Conservation (phyloP, 495 filamentous ascomycete genomes). For the Penicillium dipodomyicola region DNA sequence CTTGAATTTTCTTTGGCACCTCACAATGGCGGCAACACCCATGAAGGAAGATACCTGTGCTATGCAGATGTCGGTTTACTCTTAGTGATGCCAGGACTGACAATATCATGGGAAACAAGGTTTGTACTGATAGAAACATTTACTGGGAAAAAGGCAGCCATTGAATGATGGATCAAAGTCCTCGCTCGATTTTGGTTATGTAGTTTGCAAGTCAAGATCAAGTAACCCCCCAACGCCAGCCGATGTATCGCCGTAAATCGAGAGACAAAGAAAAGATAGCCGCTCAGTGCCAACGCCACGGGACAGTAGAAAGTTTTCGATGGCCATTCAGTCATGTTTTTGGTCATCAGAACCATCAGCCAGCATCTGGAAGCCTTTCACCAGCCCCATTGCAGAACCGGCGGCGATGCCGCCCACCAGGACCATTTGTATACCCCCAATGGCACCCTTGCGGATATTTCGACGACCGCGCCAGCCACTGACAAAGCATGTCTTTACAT, state of each 20-base stretch:
- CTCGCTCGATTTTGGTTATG: background rate
- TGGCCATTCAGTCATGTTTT: constrained; percentile 15
- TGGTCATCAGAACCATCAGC: constrained; percentile 23
- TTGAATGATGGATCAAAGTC: background rate
- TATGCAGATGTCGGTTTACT: background rate
- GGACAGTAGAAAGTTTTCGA: background rate
- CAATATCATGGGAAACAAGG: background rate
- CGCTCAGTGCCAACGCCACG: constrained; percentile 15
- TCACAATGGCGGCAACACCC: constrained; percentile 21
- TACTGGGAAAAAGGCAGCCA: background rate
- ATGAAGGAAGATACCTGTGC: background rate
- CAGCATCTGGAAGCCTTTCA: constrained; percentile 52
- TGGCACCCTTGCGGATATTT: constrained; percentile 41
- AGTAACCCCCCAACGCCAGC: background rate
- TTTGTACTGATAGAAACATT: background rate
- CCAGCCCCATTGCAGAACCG: constrained; percentile 59
- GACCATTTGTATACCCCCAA: constrained; percentile 62
- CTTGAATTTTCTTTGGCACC: constrained; percentile 32
- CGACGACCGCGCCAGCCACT: constrained; percentile 36
- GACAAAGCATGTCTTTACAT: constrained; percentile 62
- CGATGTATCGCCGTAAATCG: background rate
- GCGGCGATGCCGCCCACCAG: constrained; percentile 64
- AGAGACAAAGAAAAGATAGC: background rate
- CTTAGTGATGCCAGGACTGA: background rate
- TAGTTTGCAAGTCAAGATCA: background rate